Base-by-base conservation (phyloP, 176 grass and related monocot species). In the Ananas comosus region DNA sequence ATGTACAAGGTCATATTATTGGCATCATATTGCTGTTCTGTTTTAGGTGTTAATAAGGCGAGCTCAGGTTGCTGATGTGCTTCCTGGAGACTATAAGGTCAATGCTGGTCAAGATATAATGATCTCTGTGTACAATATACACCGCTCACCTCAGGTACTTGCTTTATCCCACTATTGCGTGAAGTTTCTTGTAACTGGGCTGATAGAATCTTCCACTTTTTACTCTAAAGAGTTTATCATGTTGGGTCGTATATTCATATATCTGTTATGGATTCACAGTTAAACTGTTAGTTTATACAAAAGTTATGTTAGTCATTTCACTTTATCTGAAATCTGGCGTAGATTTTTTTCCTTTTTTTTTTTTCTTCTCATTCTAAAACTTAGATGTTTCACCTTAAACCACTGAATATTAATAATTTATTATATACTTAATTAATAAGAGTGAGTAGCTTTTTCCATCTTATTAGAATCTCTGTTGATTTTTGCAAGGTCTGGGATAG, bases 121-220 rank as follows among this genome's bases (percentile, higher is more conserved):
- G 94, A 97, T 97, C 70, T 97, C 94, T 33, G 94, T 97, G 48
- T 97, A 97, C 72, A 97, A 97, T 80, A 90, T 97, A 87, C 93
- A 92, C 76, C 78, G 86, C 12, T 97, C 93, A 18, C 77, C 86
- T 61, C 79, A 92, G 89, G 93, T 97, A 83, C 13, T 59, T 59
- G 19, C 19, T 59, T 59, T 14, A 59, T 59, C 16, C 53, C 53
- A 56, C 10, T 56, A 56, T 56, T 56, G 53, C 11, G 2, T 56
- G 16, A 56, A 56, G 2, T n/a, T 14, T 56, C 16, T 13, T 14
- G 11, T 18, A 59, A 18, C n/a, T 42, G 33, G 33, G 33, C 4
- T 42, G 33, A 42, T 42, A 42, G 33, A 42, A 42, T 42, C 6
- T 42, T 42, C 33, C 33, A 42, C 33, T 42, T 42, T 42, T 42